A percentile compares a stretch with the other conserved stretches of the same genome.
phyloP scores from a whole-genome alignment of 495 filamentous ascomycete species.

The Aspergillus hancockii region DNA sequence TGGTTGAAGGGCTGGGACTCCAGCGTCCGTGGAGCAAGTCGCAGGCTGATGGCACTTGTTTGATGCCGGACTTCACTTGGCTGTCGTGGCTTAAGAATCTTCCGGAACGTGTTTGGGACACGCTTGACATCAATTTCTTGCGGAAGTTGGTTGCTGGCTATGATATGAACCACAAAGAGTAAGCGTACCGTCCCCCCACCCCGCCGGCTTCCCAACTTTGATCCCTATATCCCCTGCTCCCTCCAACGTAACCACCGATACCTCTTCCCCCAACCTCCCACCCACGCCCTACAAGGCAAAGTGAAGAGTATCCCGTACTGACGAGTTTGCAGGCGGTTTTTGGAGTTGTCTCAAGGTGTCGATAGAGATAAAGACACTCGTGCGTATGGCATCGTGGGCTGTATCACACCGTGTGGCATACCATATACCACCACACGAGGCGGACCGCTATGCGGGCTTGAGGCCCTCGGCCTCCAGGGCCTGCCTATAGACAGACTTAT shows the following conservation, averaged over 20 bases:
- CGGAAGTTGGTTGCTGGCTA: constrained; percentile 42
- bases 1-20: constrained; percentile 46
- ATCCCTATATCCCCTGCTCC: neutral
- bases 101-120: constrained; percentile 64
- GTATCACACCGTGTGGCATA: constrained; percentile 70
- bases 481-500: constrained; percentile 63
- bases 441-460: constrained; percentile 63
- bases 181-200: constrained; percentile 21
- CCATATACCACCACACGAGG: constrained; percentile 63
- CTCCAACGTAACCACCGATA: neutral
- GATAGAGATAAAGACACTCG: constrained; percentile 55
- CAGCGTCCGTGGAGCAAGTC: constrained; percentile 59
- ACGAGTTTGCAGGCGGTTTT: constrained; percentile 42
- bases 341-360: constrained; percentile 77
- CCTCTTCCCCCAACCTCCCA: neutral
- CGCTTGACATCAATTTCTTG: constrained; percentile 64
- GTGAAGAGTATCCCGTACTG: constrained; percentile 1
- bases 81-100: constrained; percentile 46
- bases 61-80: constrained; percentile 57
- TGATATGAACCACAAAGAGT: constrained; percentile 68
- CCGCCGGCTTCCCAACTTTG: too few species aligned
- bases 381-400: constrained; percentile 61
- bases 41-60: constrained; percentile 49
- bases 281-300: neutral
- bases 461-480: constrained; percentile 71